Evolutionary conservation across 345 rosid genomes (phyloP), one percentile per base, ranked within the genome.

Genomic region (Odontarrhena argentea): DNA sequence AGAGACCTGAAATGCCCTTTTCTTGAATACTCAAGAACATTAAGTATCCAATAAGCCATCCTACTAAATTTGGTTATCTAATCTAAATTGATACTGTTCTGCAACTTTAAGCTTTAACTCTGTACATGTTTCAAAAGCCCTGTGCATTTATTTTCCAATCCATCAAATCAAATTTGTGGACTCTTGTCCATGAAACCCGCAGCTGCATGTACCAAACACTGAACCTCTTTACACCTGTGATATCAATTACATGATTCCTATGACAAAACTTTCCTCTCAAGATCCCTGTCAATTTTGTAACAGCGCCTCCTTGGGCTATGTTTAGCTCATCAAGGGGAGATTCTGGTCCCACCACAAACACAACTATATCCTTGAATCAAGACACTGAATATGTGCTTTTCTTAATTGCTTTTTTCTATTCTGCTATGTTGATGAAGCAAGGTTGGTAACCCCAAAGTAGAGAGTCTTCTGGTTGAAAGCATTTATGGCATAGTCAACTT

Each of bases 401-500:
- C 55, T 40, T 40, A 24, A 56, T 50, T 42, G 67, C 9, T 58
- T 25, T 58, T 3, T 49, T 52, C 46, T 52, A 18, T 65, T 52
- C 52, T 25, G 53, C 35, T 65, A 60, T 40, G 40, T 40, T 80
- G 86, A 85, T 41, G 91, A 77, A 67, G 79, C 78, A 64, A 84
- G 83, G 67, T 87, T 92, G 83, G 90, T 81, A 81, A 92, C 74
- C 83, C 97, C 98, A 34, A 92, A 84, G 77, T 83, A 84, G 52
- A 84, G 71, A 62, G 96, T 88, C 79, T 82, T 88, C 63, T 84
- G 96, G 43, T 86, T 85, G 67, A 86, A 86, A n/a, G 84, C 78
- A 74, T 88, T 88, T 47, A 86, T 70, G 57, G 92, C 92, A 46
- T 77, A 83, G 61, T 86, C 92, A 71, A 86, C 77, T 76, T 82